These are phyloP conservation scores for Fusarium sp. DNA, from an alignment of 2,329 filamentous ascomycete species.

Conservation along the genomic window DNA sequence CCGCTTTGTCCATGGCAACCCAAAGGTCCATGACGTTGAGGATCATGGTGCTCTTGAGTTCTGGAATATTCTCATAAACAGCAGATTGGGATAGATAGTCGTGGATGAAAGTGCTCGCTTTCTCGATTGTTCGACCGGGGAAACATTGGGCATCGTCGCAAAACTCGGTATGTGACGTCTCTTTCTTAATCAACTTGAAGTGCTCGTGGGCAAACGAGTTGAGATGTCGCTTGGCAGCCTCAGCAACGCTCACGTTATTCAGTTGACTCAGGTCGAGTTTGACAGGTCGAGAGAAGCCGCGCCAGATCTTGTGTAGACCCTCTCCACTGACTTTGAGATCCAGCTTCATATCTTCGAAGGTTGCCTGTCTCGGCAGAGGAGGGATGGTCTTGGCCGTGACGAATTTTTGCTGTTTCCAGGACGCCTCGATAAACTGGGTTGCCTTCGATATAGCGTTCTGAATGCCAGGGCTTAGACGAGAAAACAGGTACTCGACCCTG, in stretches of 20 bases:
- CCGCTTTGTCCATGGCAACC: slow-evolving; percentile 37
- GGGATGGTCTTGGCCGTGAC: slow-evolving; percentile 38
- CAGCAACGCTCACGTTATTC: slow-evolving; percentile 20
- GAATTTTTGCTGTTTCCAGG: slow-evolving; percentile 40
- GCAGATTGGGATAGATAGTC: slow-evolving; percentile 24
- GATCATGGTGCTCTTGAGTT: slow-evolving; percentile 40
- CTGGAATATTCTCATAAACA: slow-evolving; percentile 28
- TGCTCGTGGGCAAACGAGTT: slow-evolving; percentile 27
- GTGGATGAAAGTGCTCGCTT: slow-evolving; percentile 7
- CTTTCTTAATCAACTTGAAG: slow-evolving; percentile 28
- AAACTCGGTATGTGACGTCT: slow-evolving; percentile 10
- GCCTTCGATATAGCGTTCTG: slow-evolving; percentile 19
- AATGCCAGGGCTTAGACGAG: slow-evolving; percentile 21
- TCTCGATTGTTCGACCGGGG: not conserved
- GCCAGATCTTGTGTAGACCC: slow-evolving; percentile 22
- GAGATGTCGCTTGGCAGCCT: slow-evolving; percentile 38
- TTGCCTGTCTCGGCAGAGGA: slow-evolving; percentile 33
- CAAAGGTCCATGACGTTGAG: slow-evolving; percentile 43
- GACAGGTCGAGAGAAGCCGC: slow-evolving; percentile 20
- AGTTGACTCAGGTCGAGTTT: not conserved
- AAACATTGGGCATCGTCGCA: not conserved
- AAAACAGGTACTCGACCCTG: slow-evolving; percentile 36
- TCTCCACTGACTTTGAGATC: slow-evolving; percentile 35
- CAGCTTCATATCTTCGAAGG: slow-evolving; percentile 25
- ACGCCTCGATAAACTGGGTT: slow-evolving; percentile 24